Conservation (phyloP, 257 asterid species). For the Solanum pennellii region DNA sequence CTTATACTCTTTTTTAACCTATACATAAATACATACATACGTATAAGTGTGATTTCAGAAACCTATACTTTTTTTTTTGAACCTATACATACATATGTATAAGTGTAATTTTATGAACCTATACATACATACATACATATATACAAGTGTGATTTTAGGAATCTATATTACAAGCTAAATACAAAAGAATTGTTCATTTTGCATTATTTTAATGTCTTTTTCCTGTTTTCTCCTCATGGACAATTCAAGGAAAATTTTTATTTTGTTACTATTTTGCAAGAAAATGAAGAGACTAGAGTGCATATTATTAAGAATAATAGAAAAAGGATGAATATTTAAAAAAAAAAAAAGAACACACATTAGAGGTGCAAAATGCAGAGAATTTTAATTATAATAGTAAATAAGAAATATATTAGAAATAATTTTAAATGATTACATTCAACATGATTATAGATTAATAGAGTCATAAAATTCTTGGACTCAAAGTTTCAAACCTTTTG, state of each 20-base stretch:
- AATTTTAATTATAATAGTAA: not conserved
- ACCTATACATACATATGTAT: no score
- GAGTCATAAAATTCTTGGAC: not conserved
- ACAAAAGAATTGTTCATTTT: not conserved
- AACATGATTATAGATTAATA: not conserved
- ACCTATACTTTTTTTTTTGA: no score
- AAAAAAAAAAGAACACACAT: not conserved
- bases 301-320: not conserved
- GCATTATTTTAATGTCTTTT: not conserved
- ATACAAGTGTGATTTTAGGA: no score
- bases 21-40: no score
- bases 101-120: no score
- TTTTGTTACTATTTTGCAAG: not conserved
- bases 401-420: not conserved
- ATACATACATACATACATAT: no score
- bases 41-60: no score
- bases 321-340: not conserved
- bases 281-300: not conserved
- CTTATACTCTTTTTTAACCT: no score
- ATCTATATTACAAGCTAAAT: not conserved
- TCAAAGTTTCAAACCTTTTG: not conserved
- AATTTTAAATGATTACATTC: not conserved
- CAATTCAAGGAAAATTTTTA: no score
- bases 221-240: not conserved
- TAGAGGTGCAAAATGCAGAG: not conserved